These are phyloP conservation scores for Blastocrithidia nonstop DNA, from an alignment of 208 protist genomes.

Conservation along the genomic window DNA sequence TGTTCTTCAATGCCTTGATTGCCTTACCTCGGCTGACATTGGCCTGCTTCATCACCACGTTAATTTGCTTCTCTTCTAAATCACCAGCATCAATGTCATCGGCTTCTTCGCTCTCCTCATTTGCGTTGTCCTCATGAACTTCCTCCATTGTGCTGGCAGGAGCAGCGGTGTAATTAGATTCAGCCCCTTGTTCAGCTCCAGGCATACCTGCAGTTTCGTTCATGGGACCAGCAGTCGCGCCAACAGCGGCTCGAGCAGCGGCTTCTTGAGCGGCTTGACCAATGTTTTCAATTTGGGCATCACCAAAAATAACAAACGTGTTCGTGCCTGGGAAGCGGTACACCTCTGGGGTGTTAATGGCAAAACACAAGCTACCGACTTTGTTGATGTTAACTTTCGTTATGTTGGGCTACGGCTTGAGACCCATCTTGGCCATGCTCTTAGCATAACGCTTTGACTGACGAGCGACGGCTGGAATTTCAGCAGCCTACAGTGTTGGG, in stretches of 20 bases:
- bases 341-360: slow-evolving; percentile 91
- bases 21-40: slow-evolving; percentile 57
- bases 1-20: slow-evolving; percentile 71
- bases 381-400: slow-evolving; percentile 90
- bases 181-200: too few relatives aligned
- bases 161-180: slow-evolving; percentile 12
- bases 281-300: slow-evolving; percentile 91
- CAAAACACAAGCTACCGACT: slow-evolving; percentile 77
- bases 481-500: slow-evolving; percentile 53
- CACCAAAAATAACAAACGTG: slow-evolving; percentile 96
- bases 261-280: slow-evolving; percentile 42
- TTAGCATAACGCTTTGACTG: slow-evolving; percentile 92
- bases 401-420: slow-evolving; percentile 89
- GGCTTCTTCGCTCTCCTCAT: slow-evolving; percentile 22
- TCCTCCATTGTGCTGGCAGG: slow-evolving; percentile 9
- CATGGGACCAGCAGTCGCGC: too few relatives aligned
- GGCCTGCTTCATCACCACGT: slow-evolving; percentile 64
- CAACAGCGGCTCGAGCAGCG: slow-evolving; percentile 46
- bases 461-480: slow-evolving; percentile 48
- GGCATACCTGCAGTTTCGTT: too few relatives aligned
- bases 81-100: slow-evolving; percentile 43
- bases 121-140: slow-evolving; percentile 7
- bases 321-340: slow-evolving; percentile 91
- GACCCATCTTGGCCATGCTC: slow-evolving; percentile 93
- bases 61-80: slow-evolving; percentile 76